Evolutionary conservation across 768 basidiomycete species (phyloP).

Genomic region (Termitomyces sp.): DNA sequence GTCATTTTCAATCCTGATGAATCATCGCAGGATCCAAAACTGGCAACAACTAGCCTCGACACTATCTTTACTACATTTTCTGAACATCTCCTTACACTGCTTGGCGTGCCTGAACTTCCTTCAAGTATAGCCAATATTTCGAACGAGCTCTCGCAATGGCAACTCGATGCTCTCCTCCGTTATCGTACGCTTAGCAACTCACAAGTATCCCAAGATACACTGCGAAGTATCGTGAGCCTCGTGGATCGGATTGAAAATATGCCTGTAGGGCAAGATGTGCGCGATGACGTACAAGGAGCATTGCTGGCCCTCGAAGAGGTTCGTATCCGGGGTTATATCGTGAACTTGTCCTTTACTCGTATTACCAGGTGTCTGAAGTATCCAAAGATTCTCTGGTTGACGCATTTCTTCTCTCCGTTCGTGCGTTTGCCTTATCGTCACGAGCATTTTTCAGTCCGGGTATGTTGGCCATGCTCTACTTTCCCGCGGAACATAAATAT

Average conservation of each 20-base stretch:
- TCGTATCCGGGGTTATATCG: constrained; percentile 11
- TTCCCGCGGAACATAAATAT: constrained; percentile 96
- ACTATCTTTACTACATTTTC: constrained; percentile 60
- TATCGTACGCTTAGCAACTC: constrained; percentile 67
- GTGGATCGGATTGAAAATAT: constrained; percentile 87
- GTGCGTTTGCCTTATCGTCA: constrained; percentile 63
- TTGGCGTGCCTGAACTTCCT: constrained; percentile 72
- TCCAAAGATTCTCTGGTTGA: constrained; percentile 33
- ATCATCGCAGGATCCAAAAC: constrained; percentile 24
- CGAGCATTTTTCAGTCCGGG: constrained; percentile 95
- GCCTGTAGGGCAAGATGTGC: constrained; percentile 81
- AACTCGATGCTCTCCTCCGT: constrained; percentile 74
- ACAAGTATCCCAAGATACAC: constrained; percentile 62
- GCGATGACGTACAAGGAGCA: constrained; percentile 63
- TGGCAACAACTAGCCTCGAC: constrained; percentile 41
- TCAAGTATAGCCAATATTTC: constrained; percentile 28
- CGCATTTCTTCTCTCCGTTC: constrained; percentile 54
- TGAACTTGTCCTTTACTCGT: background rate
- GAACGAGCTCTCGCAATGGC: constrained; percentile 58
- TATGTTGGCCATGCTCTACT: constrained; percentile 94
- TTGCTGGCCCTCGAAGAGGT: constrained; percentile 75
- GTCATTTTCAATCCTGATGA: constrained; percentile 62
- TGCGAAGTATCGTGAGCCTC: constrained; percentile 78
- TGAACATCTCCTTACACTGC: constrained; percentile 69
- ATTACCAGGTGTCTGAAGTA: constrained; percentile 32